Base-by-base conservation (phyloP, 495 filamentous ascomycete species). In the Neurospora hispaniola region DNA sequence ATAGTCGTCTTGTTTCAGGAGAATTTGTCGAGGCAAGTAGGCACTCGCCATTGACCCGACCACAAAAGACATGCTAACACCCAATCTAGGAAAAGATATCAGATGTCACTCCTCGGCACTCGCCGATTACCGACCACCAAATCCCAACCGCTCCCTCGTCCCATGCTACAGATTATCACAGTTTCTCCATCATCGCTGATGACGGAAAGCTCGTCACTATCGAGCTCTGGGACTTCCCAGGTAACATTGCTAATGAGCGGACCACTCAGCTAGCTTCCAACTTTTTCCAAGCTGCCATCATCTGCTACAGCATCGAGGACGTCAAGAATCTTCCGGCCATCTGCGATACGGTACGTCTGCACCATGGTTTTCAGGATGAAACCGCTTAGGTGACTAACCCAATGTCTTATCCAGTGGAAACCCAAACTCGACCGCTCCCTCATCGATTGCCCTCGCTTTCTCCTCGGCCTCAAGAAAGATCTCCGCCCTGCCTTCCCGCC, bases 151-250 rank as follows among this genome's bases (percentile, higher is more conserved):
- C 23, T 3, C 74, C 75, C 20, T 78, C 76, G 0, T 42, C 68
- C 23, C 54, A 35, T 66, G 62, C 66, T 12, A 77, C 75, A 4
- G 74, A 75, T 31, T 73, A 40, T 72, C 66, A 66, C 14, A 77
- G 48, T 5, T 48, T 79, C n/a, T 62, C 72, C 41, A 66, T 73
- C 8, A 9, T 62, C 44, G n/a, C 38, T n/a, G 71, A 75, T 62
- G 62, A 73, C 10, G 54, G 48, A 12, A 2, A 59, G 27, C 42
- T 74, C 38, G 69, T 78, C 12, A 71, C 66, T 7, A 68, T 80
- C 27, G 78, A 80, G 77, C 35, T 81, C 5, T 81, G 79, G 77
- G 80, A 80, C 69, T 75, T 80, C 68, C 79, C 78, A 4, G 78
- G 78, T 9, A 62, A 43, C 2, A 31, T 74, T 11, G 62, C 48